Evolutionary conservation across 2,329 filamentous ascomycete species (phyloP).

Genomic region (Xylariaceae sp.): DNA sequence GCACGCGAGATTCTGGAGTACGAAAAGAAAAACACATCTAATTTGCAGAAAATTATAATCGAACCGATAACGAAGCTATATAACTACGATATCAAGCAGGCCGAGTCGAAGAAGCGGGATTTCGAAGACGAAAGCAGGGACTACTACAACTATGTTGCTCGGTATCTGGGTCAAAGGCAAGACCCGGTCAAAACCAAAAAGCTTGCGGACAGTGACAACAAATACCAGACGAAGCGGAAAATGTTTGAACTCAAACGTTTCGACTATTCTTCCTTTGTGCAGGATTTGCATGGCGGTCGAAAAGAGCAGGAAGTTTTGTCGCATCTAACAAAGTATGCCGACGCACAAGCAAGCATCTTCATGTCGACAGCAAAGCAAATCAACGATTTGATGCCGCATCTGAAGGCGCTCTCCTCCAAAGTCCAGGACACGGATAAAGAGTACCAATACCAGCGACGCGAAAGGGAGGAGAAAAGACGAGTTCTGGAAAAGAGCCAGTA

Average conservation of each 20-base stretch:
- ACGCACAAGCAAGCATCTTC: constrained; percentile 80
- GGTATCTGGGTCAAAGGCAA: constrained; percentile 92
- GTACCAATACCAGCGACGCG: constrained; percentile 90
- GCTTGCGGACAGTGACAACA: constrained; percentile 86
- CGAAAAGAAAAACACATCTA: constrained; percentile 75
- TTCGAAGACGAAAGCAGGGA: constrained; percentile 99
- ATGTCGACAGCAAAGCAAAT: constrained; percentile 80
- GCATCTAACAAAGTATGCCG: constrained; percentile 88
- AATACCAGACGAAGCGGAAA: constrained; percentile 88
- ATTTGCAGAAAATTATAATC: constrained; percentile 89
- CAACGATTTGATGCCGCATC: constrained; percentile 77
- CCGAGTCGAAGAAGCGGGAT: constrained; percentile 91
- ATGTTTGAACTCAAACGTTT: constrained; percentile 97
- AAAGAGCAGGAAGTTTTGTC: constrained; percentile 97
- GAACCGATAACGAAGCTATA: constrained; percentile 90
- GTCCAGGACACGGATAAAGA: constrained; percentile 95
- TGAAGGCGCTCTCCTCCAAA: constrained; percentile 82
- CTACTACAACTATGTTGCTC: constrained; percentile 91
- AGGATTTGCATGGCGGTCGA: constrained; percentile 96
- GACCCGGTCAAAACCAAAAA: constrained; percentile 98
- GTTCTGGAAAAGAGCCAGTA: constrained; percentile 80
- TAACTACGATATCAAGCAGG: constrained; percentile 94
- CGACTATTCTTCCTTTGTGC: constrained; percentile 98
- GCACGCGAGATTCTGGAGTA: constrained; percentile 84
- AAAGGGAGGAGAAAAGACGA: constrained; percentile 89